Conservation (phyloP, 2,329 filamentous ascomycete species). For the Fusarium secorum region DNA sequence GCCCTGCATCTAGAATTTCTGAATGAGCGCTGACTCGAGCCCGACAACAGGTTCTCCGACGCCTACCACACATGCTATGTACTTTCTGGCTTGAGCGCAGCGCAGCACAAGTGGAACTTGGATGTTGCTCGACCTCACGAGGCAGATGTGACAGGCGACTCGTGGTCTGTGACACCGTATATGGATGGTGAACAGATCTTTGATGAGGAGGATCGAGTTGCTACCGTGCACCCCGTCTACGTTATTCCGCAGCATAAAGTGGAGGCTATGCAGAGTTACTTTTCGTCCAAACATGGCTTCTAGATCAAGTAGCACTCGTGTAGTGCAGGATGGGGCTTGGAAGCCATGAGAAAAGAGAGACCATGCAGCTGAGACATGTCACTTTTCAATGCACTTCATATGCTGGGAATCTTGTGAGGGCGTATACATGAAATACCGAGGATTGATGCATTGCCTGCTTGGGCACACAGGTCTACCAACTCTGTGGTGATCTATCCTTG, state of each 20-base stretch:
- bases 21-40: slow-evolving; percentile 33
- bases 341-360: slow-evolving; percentile 16
- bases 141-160: slow-evolving; percentile 48
- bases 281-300: slow-evolving; percentile 65
- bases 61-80: slow-evolving; percentile 95
- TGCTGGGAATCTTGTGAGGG: slow-evolving; percentile 1
- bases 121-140: slow-evolving; percentile 45
- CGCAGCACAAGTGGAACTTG: slow-evolving; percentile 73
- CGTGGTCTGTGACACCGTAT: slow-evolving; percentile 59
- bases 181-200: slow-evolving; percentile 69
- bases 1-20: slow-evolving; percentile 14
- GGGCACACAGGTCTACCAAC: slow-evolving; percentile 12
- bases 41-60: slow-evolving; percentile 70
- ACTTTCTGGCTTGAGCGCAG: slow-evolving; percentile 82
- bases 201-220: slow-evolving; percentile 74
- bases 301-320: slow-evolving; percentile 46
- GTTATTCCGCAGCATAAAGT: slow-evolving; percentile 78
- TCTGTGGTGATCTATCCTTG: slow-evolving; percentile 4
- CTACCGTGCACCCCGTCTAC: slow-evolving; percentile 82
- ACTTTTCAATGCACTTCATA: background rate
- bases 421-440: background rate
- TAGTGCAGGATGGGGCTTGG: background rate
- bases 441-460: background rate
- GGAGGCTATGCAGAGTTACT: slow-evolving; percentile 71
- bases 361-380: slow-evolving; percentile 2